Base-by-base conservation (phyloP, 2,329 filamentous ascomycete genomes). In the Diaporthe eres region DNA sequence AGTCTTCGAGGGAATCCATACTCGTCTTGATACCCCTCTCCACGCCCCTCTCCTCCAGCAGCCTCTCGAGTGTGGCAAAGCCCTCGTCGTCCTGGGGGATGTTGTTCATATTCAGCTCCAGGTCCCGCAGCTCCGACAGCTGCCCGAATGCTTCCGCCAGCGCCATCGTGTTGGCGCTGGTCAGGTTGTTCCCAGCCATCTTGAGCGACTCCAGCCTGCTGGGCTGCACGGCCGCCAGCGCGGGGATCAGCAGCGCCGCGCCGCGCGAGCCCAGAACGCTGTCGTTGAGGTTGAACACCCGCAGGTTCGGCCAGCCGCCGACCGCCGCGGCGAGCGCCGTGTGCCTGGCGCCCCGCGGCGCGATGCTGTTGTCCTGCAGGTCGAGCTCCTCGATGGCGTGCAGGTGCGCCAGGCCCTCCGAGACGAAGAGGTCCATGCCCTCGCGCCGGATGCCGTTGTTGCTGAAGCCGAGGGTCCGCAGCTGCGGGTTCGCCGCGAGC, bases 201-300 rank as follows among this genome's bases (percentile, higher is more conserved):
- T 12, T 22, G 2, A 61, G 63, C 8, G 9, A 2, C 65, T 53
- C 65, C 0, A 51, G 12, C 58, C 10, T 42, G 31, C 57, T 72
- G 44, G 47, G 39, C 55, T 51, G 22, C 3, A 39, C 42, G 28
- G 17, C 22, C 47, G 65, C 65, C 65, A 68, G 65, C 65, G 65
- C 65, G 22, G 12, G 3, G 65, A 70, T 31, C 34, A 70, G 65
- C 65, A 70, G 65, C 49, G 34, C 49, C n/a, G 65, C 65, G 49
- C 49, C 65, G 22, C 65, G 65, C 22, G 65, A 70, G 2, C 49
- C 65, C 15, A 70, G 65, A 3, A 39, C 9, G n/a, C 34, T 55
- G 34, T 70, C 65, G 65, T 55, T 53, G 65, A 70, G 47, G 49
- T 28, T 39, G n/a, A 70, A 49, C 3, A 7, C 22, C 13, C 65